Evolutionary conservation across 192 early-diverging fungal genomes (phyloP).

Genomic region (Coemansia sp.): DNA sequence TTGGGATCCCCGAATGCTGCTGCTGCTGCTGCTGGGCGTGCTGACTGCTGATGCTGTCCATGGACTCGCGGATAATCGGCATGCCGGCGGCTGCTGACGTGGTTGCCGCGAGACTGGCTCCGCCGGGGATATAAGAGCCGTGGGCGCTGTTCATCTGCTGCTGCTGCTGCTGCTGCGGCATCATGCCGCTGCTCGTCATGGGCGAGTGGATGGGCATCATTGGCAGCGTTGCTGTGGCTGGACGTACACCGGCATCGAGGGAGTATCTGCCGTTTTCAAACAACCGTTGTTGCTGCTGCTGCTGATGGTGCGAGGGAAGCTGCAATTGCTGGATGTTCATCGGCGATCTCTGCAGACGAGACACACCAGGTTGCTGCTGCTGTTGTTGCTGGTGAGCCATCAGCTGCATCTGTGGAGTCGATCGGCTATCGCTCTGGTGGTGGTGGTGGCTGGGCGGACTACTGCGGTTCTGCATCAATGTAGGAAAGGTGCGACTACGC

Average conservation of each 20-base stretch:
- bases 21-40: background rate
- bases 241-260: constrained; percentile 16
- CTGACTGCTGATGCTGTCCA: constrained; percentile 6
- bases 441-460: constrained; percentile 14
- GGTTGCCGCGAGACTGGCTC: background rate
- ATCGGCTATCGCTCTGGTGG: constrained; percentile 2
- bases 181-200: background rate
- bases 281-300: constrained; percentile 14
- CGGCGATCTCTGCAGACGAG: background rate
- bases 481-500: constrained; percentile 48
- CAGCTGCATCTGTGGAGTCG: background rate
- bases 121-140: background rate
- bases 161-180: background rate
- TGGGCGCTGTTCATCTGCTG: background rate
- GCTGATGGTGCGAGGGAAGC: constrained; percentile 8
- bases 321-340: constrained; percentile 5
- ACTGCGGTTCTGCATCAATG: constrained; percentile 19
- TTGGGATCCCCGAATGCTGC: background rate
- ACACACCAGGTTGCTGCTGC: background rate
- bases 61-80: constrained; percentile 21
- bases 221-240: constrained; percentile 19
- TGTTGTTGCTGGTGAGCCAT: constrained; percentile 3
- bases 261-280: constrained; percentile 20
- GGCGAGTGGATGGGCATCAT: constrained; percentile 31
- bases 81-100: constrained; percentile 1